Conservation (phyloP, 2,329 filamentous ascomycete genomes). For the Endocalyx cinctus region DNA sequence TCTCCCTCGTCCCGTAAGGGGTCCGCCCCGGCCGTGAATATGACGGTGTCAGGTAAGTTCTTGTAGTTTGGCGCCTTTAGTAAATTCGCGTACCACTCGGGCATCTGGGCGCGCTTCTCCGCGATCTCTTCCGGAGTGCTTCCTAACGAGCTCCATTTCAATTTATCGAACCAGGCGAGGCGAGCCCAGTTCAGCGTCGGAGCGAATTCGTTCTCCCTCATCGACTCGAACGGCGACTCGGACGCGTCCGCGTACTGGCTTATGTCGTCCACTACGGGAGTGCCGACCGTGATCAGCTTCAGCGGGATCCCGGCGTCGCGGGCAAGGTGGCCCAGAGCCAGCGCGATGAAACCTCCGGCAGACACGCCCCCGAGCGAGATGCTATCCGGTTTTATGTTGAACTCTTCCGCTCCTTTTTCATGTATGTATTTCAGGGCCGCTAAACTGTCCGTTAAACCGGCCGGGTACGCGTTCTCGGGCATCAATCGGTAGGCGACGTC, state of each 20-base stretch:
- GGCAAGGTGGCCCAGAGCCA: constrained; percentile 35
- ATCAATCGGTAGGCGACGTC: constrained; percentile 4
- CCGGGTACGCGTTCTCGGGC: constrained; percentile 1
- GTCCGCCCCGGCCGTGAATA: constrained; percentile 30
- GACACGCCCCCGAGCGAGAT: constrained; percentile 37
- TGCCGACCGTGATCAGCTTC: constrained; percentile 33
- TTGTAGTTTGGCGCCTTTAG: constrained; percentile 21
- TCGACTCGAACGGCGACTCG: constrained; percentile 35
- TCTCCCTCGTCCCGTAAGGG: constrained; percentile 36
- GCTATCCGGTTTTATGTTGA: background rate
- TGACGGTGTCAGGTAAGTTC: constrained; percentile 22
- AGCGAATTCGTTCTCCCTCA: constrained; percentile 36
- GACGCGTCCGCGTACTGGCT: constrained; percentile 28
- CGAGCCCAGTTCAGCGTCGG: constrained; percentile 40
- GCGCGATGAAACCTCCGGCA: constrained; percentile 37
- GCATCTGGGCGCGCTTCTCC: background rate
- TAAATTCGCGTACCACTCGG: constrained; percentile 12
- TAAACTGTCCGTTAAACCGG: constrained; percentile 1
- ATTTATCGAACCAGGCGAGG: constrained; percentile 32
- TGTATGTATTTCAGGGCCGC: constrained; percentile 1
- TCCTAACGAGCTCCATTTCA: constrained; percentile 1
- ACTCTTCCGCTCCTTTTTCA: background rate
- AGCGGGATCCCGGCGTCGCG: constrained; percentile 34
- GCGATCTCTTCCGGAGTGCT: background rate
- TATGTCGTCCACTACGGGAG: constrained; percentile 36